Percentiles rank a stretch among this genome's conserved stretches.
phyloP scores from a whole-genome alignment of 176 grass and related monocot species.

The Carex myosuroides region DNA sequence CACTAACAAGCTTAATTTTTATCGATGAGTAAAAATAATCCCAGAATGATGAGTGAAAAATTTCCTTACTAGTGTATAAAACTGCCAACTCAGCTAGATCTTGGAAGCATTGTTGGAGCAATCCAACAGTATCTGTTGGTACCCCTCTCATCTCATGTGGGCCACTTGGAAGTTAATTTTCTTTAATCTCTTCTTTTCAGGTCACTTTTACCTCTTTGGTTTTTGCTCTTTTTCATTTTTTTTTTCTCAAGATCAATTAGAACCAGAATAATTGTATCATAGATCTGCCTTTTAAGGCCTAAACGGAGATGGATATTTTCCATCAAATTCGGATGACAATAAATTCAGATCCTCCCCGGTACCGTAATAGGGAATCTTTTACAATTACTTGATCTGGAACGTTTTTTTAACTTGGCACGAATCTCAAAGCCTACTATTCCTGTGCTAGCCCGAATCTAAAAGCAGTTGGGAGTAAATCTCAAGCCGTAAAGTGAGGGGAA shows the following conservation, averaged over 20 bases:
- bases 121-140: background rate
- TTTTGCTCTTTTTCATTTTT: background rate
- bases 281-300: background rate
- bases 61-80: background rate
- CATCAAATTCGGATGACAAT: background rate
- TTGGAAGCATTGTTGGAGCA: background rate
- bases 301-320: background rate
- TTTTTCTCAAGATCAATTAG: background rate
- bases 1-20: background rate
- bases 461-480: too few species aligned
- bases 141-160: background rate
- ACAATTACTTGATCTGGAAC: too few species aligned
- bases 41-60: background rate
- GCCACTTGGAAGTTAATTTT: slow-evolving; percentile 6
- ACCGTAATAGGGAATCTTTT: too few species aligned
- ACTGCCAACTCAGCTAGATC: background rate
- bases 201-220: slow-evolving; percentile 1
- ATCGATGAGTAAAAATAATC: background rate
- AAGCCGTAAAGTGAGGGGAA: too few species aligned
- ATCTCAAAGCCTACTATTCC: too few species aligned
- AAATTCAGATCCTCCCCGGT: too few species aligned
- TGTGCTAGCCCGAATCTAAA: too few species aligned
- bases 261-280: background rate
- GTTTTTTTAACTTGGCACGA: too few species aligned
- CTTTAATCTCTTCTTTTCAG: slow-evolving; percentile 25